Evolutionary conservation across 1,139 yeast species (phyloP).

Genomic region (Suhomyces anneliseae): DNA sequence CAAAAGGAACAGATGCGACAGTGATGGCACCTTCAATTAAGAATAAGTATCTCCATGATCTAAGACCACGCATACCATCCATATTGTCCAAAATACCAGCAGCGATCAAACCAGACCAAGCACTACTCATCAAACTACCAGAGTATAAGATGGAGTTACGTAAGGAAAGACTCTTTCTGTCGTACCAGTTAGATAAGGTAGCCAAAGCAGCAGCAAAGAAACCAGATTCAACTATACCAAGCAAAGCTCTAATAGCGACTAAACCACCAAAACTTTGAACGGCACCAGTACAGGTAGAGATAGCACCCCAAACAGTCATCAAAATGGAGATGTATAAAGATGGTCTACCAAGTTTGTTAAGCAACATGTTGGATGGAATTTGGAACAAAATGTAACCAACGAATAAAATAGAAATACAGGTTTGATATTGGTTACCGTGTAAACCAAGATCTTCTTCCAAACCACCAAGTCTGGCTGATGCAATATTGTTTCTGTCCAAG

Average conservation of each 20-base stretch:
- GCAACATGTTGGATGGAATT: slow-evolving; percentile 52
- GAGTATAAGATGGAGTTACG: slow-evolving; percentile 61
- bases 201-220: slow-evolving; percentile 55
- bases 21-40: slow-evolving; percentile 24
- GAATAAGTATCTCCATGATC: slow-evolving; percentile 23
- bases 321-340: slow-evolving; percentile 49
- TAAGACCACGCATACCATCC: slow-evolving; percentile 47
- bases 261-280: slow-evolving; percentile 43
- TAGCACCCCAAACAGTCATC: slow-evolving; percentile 55
- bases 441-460: slow-evolving; percentile 52
- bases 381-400: slow-evolving; percentile 64
- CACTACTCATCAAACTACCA: slow-evolving; percentile 75
- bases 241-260: slow-evolving; percentile 46
- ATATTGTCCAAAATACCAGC: slow-evolving; percentile 53
- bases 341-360: slow-evolving; percentile 52
- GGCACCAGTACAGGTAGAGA: slow-evolving; percentile 48
- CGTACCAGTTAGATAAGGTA: slow-evolving; percentile 51
- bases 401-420: slow-evolving; percentile 55
- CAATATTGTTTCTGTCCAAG: slow-evolving; percentile 62
- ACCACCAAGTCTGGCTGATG: slow-evolving; percentile 61
- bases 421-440: slow-evolving; percentile 52
- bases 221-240: slow-evolving; percentile 62
- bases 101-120: slow-evolving; percentile 78
- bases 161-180: slow-evolving; percentile 46
- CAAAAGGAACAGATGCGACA: slow-evolving; percentile 22